Evolutionary conservation across 257 asterid species (phyloP).

Genomic region (Solanum sparsipilum): DNA sequence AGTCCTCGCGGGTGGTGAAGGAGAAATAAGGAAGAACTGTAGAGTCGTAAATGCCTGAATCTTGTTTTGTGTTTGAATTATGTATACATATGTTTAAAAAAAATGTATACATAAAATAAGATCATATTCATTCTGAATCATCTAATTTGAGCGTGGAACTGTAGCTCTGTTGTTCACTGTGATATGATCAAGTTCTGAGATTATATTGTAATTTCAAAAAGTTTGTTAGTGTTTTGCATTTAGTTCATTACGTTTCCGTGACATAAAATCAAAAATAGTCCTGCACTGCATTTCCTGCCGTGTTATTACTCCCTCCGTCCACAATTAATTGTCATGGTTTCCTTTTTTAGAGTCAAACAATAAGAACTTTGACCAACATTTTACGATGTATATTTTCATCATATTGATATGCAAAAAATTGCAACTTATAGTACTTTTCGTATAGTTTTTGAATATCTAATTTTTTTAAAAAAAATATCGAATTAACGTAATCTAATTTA

Average conservation of each 20-base stretch:
- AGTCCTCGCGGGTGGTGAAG: slow-evolving; percentile 11
- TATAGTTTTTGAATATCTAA: no score
- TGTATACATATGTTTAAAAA: not conserved
- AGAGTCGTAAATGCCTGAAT: slow-evolving; percentile 3
- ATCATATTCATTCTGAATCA: not conserved
- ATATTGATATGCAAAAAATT: no score
- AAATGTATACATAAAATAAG: not conserved
- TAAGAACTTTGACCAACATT: no score
- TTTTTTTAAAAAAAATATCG: no score
- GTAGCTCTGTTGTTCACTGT: not conserved
- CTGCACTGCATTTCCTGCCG: not conserved
- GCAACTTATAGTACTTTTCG: no score
- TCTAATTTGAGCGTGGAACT: not conserved
- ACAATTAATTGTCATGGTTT: no score
- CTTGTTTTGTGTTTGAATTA: not conserved
- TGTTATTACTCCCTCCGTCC: no score
- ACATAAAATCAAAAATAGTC: not conserved
- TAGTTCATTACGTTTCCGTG: not conserved
- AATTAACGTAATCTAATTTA: no score
- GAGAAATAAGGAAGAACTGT: slow-evolving; percentile 24
- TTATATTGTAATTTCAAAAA: not conserved
- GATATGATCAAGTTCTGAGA: not conserved
- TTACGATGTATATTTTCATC: no score
- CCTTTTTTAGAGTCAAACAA: no score
- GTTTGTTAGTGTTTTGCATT: not conserved